Evolutionary conservation across 345 rosid species (phyloP).

Genomic region (Leavenworthia alabamica): DNA sequence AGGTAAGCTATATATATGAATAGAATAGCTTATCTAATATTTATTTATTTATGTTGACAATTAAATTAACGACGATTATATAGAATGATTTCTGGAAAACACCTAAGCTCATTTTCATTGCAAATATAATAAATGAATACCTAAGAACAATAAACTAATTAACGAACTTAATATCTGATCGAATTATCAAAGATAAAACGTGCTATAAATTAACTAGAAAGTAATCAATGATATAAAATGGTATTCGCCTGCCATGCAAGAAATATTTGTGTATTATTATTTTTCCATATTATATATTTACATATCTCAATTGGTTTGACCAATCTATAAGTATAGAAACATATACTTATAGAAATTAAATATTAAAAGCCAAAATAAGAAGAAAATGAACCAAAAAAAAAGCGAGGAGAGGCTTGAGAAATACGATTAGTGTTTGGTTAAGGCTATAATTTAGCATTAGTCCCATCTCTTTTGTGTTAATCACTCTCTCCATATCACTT

Average conservation of each 20-base stretch:
- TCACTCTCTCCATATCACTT: conserved; percentile 27
- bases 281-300: not conserved
- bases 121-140: not conserved
- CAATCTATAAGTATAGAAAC: not conserved
- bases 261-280: not conserved
- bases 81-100: conserved; percentile 1
- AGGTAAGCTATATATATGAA: conserved; percentile 24
- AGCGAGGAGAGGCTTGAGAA: conserved; percentile 16
- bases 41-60: conserved; percentile 1
- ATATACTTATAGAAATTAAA: not conserved
- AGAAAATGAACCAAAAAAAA: not conserved
- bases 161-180: not conserved
- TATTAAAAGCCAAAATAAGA: not conserved
- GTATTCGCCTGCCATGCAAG: conserved; percentile 15
- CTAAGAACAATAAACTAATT: not conserved
- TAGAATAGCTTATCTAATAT: not conserved
- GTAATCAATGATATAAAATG: not conserved
- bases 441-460: conserved; percentile 35
- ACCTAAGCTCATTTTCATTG: not conserved
- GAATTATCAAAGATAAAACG: conserved; percentile 16
- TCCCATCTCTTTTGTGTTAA: conserved; percentile 35
- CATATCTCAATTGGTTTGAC: conserved; percentile 10
- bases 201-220: not conserved
- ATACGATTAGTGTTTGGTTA: conserved; percentile 32
- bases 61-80: conserved; percentile 5